A percentile compares a stretch with the other conserved stretches of the same genome.
Conservation (phyloP, 2,329 filamentous ascomycete genomes). For the Samsoniella hepiali region DNA sequence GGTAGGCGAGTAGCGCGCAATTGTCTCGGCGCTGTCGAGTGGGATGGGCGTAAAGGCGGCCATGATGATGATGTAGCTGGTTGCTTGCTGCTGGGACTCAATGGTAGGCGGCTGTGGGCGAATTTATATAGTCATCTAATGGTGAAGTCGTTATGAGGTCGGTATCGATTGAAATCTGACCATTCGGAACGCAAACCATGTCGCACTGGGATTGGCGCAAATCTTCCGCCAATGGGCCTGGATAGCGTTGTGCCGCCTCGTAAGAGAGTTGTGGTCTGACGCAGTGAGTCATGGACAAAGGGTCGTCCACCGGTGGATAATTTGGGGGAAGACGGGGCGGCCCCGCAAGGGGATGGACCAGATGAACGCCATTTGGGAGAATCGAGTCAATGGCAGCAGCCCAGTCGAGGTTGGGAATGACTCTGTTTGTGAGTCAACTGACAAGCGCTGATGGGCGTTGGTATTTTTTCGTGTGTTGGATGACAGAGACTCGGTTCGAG, state of each 20-base stretch:
- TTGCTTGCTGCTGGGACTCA: background rate
- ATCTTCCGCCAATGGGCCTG: conserved; percentile 3
- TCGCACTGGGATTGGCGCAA: background rate
- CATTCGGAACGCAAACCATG: background rate
- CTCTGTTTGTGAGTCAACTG: conserved; percentile 8
- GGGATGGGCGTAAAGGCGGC: conserved; percentile 14
- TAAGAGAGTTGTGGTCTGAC: conserved; percentile 9
- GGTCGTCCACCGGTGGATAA: background rate
- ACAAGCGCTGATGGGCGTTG: background rate
- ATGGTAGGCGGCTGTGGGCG: background rate
- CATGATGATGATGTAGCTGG: conserved; percentile 8
- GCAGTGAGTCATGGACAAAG: conserved; percentile 5
- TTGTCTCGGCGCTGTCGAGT: conserved; percentile 10
- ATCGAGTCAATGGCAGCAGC: background rate
- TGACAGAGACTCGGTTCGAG: background rate
- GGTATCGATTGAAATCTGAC: conserved; percentile 5
- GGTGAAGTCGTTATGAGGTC: background rate
- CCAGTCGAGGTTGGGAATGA: background rate
- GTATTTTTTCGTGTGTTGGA: background rate
- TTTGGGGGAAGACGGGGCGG: background rate
- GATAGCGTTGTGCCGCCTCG: background rate
- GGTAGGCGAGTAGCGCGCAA: conserved; percentile 17
- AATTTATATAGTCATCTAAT: background rate
- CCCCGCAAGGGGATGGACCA: background rate
- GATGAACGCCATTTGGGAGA: background rate